Percentiles rank a stretch among this genome's conserved stretches.
Conservation (phyloP, 2,329 filamentous ascomycete species). For the Sordariomycetes sp. region DNA sequence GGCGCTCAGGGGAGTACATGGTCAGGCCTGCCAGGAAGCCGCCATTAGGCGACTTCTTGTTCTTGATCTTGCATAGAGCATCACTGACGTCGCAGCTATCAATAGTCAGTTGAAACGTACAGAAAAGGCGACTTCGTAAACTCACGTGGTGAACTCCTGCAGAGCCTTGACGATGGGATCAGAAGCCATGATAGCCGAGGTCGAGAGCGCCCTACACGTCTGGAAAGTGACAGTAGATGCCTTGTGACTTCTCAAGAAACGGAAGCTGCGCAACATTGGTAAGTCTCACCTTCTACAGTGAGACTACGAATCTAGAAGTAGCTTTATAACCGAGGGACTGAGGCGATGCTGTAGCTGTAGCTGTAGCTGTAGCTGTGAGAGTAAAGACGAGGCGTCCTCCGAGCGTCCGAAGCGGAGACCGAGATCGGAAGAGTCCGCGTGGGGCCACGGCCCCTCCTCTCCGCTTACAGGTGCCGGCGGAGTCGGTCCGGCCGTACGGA, state of each 20-base stretch:
- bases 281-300: too few relatives aligned
- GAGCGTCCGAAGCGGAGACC: background rate
- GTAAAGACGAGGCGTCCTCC: too few relatives aligned
- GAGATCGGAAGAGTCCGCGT: background rate
- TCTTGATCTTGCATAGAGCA: constrained; percentile 35
- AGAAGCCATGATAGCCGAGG: background rate
- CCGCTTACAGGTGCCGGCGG: too few relatives aligned
- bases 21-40: constrained; percentile 46
- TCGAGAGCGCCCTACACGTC: background rate
- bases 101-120: background rate
- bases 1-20: constrained; percentile 43
- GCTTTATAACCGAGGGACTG: too few relatives aligned
- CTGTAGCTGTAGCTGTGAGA: too few relatives aligned
- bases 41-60: constrained; percentile 31
- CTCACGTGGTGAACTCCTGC: constrained; percentile 4
- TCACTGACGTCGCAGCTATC: constrained; percentile 18
- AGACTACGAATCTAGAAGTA: too few relatives aligned
- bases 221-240: background rate
- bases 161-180: constrained; percentile 3
- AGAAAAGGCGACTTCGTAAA: background rate
- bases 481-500: background rate
- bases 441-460: too few relatives aligned
- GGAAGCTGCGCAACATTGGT: too few relatives aligned
- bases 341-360: background rate
- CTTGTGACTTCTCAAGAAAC: too few relatives aligned